These are phyloP conservation scores for Arxiozyma slooffiae DNA, from an alignment of 1,139 yeast genomes.

Conservation along the genomic window DNA sequence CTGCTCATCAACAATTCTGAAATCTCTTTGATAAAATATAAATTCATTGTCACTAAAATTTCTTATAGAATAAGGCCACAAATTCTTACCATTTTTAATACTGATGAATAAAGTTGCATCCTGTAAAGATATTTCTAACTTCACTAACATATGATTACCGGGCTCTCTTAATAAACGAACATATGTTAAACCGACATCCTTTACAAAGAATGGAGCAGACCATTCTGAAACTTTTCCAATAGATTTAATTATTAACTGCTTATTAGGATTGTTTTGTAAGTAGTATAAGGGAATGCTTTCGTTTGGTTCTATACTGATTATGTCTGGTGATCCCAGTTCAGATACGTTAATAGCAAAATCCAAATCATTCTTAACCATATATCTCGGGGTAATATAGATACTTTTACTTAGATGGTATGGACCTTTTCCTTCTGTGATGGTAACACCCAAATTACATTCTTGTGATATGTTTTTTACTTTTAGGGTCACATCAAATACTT, in stretches of 20 bases:
- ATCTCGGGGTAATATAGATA: constrained; percentile 75
- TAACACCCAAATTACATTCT: constrained; percentile 69
- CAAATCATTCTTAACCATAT: constrained; percentile 56
- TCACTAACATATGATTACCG: constrained; percentile 58
- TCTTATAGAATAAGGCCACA: constrained; percentile 90
- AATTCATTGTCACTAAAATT: constrained; percentile 83
- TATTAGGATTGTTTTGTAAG: constrained; percentile 29
- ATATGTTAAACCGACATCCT: constrained; percentile 73
- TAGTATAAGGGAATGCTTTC: constrained; percentile 53
- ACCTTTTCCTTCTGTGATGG: constrained; percentile 80
- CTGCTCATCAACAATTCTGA: constrained; percentile 40
- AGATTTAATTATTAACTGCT: constrained; percentile 52
- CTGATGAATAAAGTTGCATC: constrained; percentile 73
- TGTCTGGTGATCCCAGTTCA: constrained; percentile 56
- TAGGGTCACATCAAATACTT: constrained; percentile 55
- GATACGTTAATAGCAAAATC: constrained; percentile 45
- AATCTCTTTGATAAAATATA: constrained; percentile 76
- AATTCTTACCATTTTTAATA: constrained; percentile 58
- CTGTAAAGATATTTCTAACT: constrained; percentile 66
- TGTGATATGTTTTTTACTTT: constrained; percentile 48
- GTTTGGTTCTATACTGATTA: constrained; percentile 39
- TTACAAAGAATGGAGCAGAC: constrained; percentile 82
- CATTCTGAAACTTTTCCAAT: constrained; percentile 53
- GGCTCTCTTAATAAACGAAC: constrained; percentile 55
- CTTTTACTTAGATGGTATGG: constrained; percentile 68